phyloP scores from a whole-genome alignment of 306 rosid genomes.

The Acacia crassicarpa region DNA sequence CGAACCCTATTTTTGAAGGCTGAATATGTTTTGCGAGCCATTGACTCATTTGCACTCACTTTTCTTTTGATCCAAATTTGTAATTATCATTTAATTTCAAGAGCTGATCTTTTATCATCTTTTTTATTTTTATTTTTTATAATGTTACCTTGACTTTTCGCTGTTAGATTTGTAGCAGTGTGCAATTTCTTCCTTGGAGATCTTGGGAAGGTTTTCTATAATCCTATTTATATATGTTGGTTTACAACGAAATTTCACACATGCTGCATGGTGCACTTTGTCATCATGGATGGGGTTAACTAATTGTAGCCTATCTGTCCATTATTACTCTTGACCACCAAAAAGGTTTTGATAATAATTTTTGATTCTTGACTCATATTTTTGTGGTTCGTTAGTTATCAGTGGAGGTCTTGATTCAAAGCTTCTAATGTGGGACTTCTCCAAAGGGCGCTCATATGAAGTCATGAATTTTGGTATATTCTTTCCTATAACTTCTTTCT shows the following conservation, averaged over 20 bases:
- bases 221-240: background rate
- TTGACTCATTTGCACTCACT: background rate
- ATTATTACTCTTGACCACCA: background rate
- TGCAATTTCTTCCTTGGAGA: slow-evolving; percentile 96
- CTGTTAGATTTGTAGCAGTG: slow-evolving; percentile 78
- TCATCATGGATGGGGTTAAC: slow-evolving; percentile 14
- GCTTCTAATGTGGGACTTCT: slow-evolving; percentile 90
- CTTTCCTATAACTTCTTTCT: slow-evolving; percentile 13
- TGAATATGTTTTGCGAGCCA: background rate
- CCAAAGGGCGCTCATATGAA: slow-evolving; percentile 76
- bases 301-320: slow-evolving; percentile 11
- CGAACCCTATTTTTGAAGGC: too few species aligned
- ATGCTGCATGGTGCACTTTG: background rate
- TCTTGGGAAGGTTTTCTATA: slow-evolving; percentile 81
- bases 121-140: background rate
- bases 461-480: slow-evolving; percentile 67
- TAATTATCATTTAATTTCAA: background rate
- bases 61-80: background rate
- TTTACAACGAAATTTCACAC: background rate
- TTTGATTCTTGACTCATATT: slow-evolving; percentile 16
- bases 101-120: slow-evolving; percentile 16
- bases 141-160: slow-evolving; percentile 55
- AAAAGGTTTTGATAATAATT: slow-evolving; percentile 5
- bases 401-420: slow-evolving; percentile 94
- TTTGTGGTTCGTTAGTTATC: slow-evolving; percentile 55